Evolutionary conservation across 2,329 filamentous ascomycete species (phyloP), one percentile per base, ranked within the genome.

Genomic region (Piedraia hortae): DNA sequence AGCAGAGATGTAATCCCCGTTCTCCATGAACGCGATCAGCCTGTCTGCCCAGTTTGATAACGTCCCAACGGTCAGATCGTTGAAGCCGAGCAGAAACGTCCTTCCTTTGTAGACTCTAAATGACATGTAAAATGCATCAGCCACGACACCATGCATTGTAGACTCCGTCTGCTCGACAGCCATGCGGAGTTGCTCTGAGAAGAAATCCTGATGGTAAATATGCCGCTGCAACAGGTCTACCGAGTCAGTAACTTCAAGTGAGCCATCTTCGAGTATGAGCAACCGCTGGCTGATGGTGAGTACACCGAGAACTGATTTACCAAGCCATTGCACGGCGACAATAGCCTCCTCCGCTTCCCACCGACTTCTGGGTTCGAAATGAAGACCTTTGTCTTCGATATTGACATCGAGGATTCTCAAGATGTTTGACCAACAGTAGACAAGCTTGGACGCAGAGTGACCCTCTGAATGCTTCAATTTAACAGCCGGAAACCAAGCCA

Each of bases 361-460:
- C 29, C 80, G 59, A 44, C 70, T 89, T 25, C 80, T 65, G 3
- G 77, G 61, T 37, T 60, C 66, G 46, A 97, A 97, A 18, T 63
- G 66, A 32, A 77, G 66, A 4, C 51, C 44, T 6, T 46, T 47
- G 10, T 58, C 56, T 7, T 67, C 53, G 33, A 85, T 71, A 22
- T 82, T 67, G 6, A 93, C 64, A 31, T 97, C 85, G 12, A 97
- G 50, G 4, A 97, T 68, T 0, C 80, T 93, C 31, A 97, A 50
- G n/a, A 93, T 65, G 37, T 93, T 93, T 2, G 85, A 93, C 85
- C 85, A 97, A 45, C 80, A 91, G 48, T 97, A 97, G 1, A 75
- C 82, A 10, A 97, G 58, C 44, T 97, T 93, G 16, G 70, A 72
- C 37, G 67, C 70, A 10, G 74, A 80, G 6, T 68, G 56, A 10